Evolutionary conservation across 495 filamentous ascomycete genomes (phyloP).

Genomic region (Usnea hakonensis): DNA sequence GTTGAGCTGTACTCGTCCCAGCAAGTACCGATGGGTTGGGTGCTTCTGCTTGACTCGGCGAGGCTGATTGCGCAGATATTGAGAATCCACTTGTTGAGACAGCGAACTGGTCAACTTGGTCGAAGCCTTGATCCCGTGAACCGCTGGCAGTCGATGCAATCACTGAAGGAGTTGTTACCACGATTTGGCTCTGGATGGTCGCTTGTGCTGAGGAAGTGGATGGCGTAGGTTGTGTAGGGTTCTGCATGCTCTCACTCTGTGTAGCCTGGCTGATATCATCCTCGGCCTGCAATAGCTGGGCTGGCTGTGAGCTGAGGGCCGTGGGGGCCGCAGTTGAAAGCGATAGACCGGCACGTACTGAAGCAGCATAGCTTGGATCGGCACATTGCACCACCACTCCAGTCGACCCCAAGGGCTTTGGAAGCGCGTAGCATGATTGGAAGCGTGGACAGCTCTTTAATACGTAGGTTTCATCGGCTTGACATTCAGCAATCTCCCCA

Average conservation of each 20-base stretch:
- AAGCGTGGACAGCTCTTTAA: conserved; percentile 18
- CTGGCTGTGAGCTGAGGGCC: background rate
- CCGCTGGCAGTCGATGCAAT: background rate
- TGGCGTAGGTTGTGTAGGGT: background rate
- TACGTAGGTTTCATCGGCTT: conserved; percentile 17
- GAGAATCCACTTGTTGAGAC: background rate
- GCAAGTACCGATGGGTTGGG: background rate
- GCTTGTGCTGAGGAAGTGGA: background rate
- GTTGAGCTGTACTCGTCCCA: background rate
- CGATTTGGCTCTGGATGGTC: background rate
- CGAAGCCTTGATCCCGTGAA: background rate
- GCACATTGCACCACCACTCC: conserved; percentile 23
- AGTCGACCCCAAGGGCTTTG: conserved; percentile 5
- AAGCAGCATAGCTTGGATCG: conserved; percentile 11
- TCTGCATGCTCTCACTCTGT: background rate
- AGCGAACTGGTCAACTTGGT: background rate
- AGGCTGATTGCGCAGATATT: background rate
- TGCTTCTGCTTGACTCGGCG: background rate
- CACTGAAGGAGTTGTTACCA: background rate
- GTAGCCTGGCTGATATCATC: background rate
- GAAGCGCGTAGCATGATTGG: conserved; percentile 23
- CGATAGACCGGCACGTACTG: background rate
- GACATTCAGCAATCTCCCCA: conserved; percentile 22
- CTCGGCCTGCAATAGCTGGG: conserved; percentile 2
- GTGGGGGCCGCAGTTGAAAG: background rate